Percentiles rank a stretch among this genome's conserved stretches.
Conservation (phyloP, 1,284 basidiomycete species). For the Prillingera fragicola region DNA sequence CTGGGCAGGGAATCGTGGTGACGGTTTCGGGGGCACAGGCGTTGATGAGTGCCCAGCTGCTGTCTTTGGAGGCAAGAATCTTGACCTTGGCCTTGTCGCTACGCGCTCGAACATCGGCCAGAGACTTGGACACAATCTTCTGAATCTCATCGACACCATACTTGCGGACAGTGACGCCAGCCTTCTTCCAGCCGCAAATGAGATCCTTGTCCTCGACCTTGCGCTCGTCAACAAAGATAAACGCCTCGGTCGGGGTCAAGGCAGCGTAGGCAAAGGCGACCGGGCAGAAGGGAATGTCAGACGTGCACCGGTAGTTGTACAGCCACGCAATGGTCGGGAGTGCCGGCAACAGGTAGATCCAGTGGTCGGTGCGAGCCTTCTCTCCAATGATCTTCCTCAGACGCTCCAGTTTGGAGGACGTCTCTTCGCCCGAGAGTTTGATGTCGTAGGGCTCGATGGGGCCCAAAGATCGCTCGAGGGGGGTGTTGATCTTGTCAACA, state of each 20-base stretch:
- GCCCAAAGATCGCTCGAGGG: conserved; percentile 62
- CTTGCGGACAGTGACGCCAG: conserved; percentile 58
- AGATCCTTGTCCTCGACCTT: conserved; percentile 40
- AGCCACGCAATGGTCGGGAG: conserved; percentile 60
- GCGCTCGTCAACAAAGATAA: conserved; percentile 37
- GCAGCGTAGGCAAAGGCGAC: conserved; percentile 80
- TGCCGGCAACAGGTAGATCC: conserved; percentile 48
- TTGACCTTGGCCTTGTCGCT: conserved; percentile 14
- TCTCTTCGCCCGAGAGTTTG: conserved; percentile 61
- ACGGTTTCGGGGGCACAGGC: conserved; percentile 29
- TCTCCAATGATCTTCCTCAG: conserved; percentile 34
- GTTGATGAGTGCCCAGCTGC: conserved; percentile 42
- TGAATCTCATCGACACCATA: conserved; percentile 68
- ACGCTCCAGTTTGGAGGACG: conserved; percentile 31
- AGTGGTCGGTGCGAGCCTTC: conserved; percentile 29
- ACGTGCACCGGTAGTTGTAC: conserved; percentile 68
- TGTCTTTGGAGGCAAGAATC: conserved; percentile 30
- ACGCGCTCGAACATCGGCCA: conserved; percentile 2
- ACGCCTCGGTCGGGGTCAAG: conserved; percentile 55
- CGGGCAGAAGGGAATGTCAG: conserved; percentile 78
- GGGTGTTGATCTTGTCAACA: conserved; percentile 74
- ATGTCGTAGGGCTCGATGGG: conserved; percentile 69
- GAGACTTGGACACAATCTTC: conserved; percentile 58
- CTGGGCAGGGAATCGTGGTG: conserved; percentile 40
- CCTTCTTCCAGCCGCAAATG: conserved; percentile 41